Evolutionary conservation across 306 rosid genomes (phyloP), one percentile per base, ranked within the genome.

Genomic region (Vicia villosa): DNA sequence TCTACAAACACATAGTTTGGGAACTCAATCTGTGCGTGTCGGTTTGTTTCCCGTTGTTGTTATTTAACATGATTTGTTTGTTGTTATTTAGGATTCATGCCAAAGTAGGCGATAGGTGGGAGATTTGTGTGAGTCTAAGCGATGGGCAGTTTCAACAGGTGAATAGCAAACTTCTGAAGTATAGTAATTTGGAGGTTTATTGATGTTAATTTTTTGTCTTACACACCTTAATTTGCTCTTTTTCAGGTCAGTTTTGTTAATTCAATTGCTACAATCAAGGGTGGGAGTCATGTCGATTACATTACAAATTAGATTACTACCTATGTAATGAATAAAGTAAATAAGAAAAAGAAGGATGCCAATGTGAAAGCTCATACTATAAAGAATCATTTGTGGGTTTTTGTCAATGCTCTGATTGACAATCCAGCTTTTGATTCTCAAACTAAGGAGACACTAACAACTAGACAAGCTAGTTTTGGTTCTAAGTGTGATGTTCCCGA

Each of bases 71-170:
- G 37, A 10, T 63, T 55, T 67, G 2, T 5, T 46, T 12, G 16
- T 12, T 38, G 10, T 68, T 65, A 38, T 28, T n/a, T 82, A 94
- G 98, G 83, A 77, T 82, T 57, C 83, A 86, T 17, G 78, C 85
- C 40, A 90, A 80, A 73, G 86, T 85, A 11, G 91, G 90, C 63
- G 98, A 88, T 10, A 85, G 99, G 85, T 94, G 97, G 99, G 97
- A 94, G 80, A 79, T 94, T n/a, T 82, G 96, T 15, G 96, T 81
- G 74, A 90, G 95, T 77, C 80, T 91, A 50, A 90, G 97, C 42
- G 99, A 94, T 43, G 97, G 97, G 11, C 96, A 94, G 59, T 94
- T 94, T 82, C 97, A 94, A 43, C 99, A 91, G 97, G 97, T 91
- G 63, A 66, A 26, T 54, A 7, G 30, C n/a, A 10, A 34, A 5